Base-by-base conservation (phyloP, 202 grass and related monocot species). In the Zoysia matrella region DNA sequence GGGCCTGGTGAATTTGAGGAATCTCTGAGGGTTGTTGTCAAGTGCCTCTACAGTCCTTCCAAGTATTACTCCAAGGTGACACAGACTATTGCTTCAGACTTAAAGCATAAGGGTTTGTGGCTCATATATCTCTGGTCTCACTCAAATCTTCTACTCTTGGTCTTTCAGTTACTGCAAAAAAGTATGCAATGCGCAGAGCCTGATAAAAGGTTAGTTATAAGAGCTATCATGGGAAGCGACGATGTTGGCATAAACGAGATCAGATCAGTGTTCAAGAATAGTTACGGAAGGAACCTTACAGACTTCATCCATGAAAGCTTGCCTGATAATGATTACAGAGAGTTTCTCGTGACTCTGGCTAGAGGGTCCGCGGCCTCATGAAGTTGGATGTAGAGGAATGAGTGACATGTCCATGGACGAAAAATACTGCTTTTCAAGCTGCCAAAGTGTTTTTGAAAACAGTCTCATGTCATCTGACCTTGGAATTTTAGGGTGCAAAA, bases 61-160 rank as follows among this genome's bases (percentile, higher is more conserved):
- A 88, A 90, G 66, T 95, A 98, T 68, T 93, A 93, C 87, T 93
- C 90, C 40, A 98, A 98, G 92, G 95, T 93, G 76, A 69, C 58
- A 36, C 18, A 18, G 73, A 77, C 22, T 5, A 5, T 48, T 8
- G 15, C 42, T 67, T 67, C 60, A 67, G 60, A 6, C 49, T 51
- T 9, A 6, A 51, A 8, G 1, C 44, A 36, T 52, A 2, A 22
- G 50, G 11, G 39, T 74, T 50, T 41, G 65, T 65, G 65, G 40
- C 47, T 65, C 60, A 7, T 61, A 45, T 45, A 54, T 41, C 16
- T 67, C 64, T 77, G 61, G 48, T 77, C 65, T 82, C 15, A 65
- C 60, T 41, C 52, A 68, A 36, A 0, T 68, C 11, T 69, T 87
- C 47, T 71, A 42, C 64, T 85, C 62, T 77, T 84, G 74, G 15